These are phyloP conservation scores for Podochytrium sp. DNA, from an alignment of 192 early-diverging fungal genomes.

Conservation along the genomic window DNA sequence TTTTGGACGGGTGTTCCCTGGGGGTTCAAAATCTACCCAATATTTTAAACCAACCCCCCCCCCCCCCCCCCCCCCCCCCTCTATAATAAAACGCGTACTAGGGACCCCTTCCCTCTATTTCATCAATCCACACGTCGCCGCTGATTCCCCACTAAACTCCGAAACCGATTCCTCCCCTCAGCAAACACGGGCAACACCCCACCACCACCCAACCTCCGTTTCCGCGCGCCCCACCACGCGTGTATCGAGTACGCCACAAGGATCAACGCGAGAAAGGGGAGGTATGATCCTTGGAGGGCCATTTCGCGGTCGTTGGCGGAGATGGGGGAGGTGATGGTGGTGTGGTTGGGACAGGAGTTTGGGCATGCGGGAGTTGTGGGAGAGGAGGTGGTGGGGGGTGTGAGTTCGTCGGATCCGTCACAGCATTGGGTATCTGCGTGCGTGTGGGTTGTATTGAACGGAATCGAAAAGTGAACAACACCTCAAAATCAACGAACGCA, in stretches of 20 bases:
- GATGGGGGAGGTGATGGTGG: not conserved
- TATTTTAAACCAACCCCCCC: too few relatives aligned
- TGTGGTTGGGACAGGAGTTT: not conserved
- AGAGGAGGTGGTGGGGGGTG: slow-evolving; percentile 61
- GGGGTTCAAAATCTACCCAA: too few relatives aligned
- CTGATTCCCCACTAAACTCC: too few relatives aligned
- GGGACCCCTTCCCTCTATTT: too few relatives aligned
- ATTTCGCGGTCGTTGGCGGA: slow-evolving; percentile 5
- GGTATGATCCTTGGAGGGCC: not conserved
- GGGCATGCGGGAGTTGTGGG: not conserved
- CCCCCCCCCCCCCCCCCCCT: too few relatives aligned
- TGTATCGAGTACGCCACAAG: slow-evolving; percentile 1
- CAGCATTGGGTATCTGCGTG: slow-evolving; percentile 80
- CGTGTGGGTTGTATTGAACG: not conserved
- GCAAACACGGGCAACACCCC: not conserved
- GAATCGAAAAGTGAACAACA: not conserved
- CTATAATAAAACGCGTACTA: too few relatives aligned
- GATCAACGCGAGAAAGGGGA: slow-evolving; percentile 1
- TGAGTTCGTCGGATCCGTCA: slow-evolving; percentile 91
- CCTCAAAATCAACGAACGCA: slow-evolving; percentile 23
- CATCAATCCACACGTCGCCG: too few relatives aligned
- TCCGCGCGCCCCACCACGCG: slow-evolving; percentile 5
- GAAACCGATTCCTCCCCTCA: not conserved
- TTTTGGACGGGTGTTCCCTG: too few relatives aligned
- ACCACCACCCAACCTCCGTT: not conserved